These are phyloP conservation scores for Entophlyctis luteolus DNA, from an alignment of 192 early-diverging fungal species.

Conservation along the genomic window DNA sequence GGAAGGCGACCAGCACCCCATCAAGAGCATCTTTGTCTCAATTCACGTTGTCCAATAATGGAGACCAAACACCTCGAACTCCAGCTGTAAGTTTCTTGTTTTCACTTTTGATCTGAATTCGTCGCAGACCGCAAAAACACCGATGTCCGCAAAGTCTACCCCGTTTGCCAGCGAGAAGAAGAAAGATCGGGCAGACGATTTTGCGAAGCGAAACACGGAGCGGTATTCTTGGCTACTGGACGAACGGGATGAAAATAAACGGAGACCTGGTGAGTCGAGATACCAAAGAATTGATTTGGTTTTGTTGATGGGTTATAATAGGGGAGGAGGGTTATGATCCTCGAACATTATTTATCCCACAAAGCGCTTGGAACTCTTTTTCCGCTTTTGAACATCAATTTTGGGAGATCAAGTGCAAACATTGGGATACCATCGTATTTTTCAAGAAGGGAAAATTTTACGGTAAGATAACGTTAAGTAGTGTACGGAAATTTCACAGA, in stretches of 20 bases:
- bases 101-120: neutral
- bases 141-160: neutral
- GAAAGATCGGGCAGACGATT: constrained; percentile 58
- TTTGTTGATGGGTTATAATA: too few relatives aligned
- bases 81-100: too few relatives aligned
- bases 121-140: neutral
- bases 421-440: constrained; percentile 95
- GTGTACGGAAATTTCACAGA: neutral
- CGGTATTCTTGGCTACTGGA: constrained; percentile 85
- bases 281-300: neutral
- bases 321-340: constrained; percentile 85
- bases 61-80: too few relatives aligned
- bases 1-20: too few relatives aligned
- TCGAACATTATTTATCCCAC: constrained; percentile 81
- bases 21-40: too few relatives aligned
- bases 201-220: constrained; percentile 80
- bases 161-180: constrained; percentile 20
- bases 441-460: constrained; percentile 99
- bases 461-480: constrained; percentile 29
- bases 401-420: constrained; percentile 94
- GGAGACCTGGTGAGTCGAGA: constrained; percentile 45
- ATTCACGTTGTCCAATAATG: too few relatives aligned
- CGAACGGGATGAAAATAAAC: constrained; percentile 71
- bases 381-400: constrained; percentile 96
- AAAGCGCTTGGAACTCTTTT: constrained; percentile 74